Evolutionary conservation across 352 stramenopile genomes (phyloP), one percentile per base, ranked within the genome.

Genomic region (Bremia lactucae): DNA sequence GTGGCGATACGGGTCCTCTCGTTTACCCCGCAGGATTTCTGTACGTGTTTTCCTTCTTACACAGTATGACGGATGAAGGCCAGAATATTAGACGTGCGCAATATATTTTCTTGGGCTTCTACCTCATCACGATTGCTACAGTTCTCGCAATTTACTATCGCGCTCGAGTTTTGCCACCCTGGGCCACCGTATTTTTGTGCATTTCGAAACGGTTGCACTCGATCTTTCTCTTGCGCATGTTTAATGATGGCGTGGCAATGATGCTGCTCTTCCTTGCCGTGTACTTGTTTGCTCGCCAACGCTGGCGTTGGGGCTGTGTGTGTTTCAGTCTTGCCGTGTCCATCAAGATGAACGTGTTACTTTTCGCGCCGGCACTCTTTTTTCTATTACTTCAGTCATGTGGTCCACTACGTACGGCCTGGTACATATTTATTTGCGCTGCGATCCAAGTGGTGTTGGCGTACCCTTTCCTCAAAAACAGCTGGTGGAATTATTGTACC

Each of bases 271-370:
- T 97, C 53, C 68, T 96, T 31, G 85, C 94, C 2, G 75, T 98
- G 14, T 96, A 91, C 51, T 48, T 94, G 1, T 88, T 89, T 42
- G 72, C 68, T 24, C 67, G 75, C 28, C 79, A 86, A 49, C 70
- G 80, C 29, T 96, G 81, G 81, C 75, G 80, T 33, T 61, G 82
- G 35, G 93, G 89, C 33, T 97, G 91, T 47, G 65, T 95, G 2
- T 31, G 98, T 26, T 98, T 97, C 72, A 97, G 88, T 38, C 65
- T 98, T 19, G 93, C 91, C 13, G 93, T 98, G 6, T 97, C 87
- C 23, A 87, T 99, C 56, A 99, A 99, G 72, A 99, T 99, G 96
- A 98, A 98, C 76, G 77, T 98, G 22, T 70, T 99, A 31, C 74
- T 99, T 9, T 98, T 98, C 54, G 93, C 95, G 29, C 96, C 96